A percentile compares a stretch with the other conserved stretches of the same genome.
Conservation (phyloP, 345 rosid genomes). For the Gossypium anomalum region DNA sequence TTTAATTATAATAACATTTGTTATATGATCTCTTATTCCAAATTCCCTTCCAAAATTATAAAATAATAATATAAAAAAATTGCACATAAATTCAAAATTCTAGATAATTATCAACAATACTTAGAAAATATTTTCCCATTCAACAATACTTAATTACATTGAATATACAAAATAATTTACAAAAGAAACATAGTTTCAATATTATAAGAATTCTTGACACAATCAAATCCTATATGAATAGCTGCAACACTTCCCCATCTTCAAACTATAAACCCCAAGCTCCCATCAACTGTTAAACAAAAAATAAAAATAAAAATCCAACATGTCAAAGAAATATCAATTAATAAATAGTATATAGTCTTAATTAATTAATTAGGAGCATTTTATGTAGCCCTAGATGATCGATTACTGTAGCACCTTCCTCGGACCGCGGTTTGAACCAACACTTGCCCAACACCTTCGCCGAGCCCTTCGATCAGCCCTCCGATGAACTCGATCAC, state of each 20-base stretch:
- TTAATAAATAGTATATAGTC: background rate
- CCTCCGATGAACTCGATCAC: slow-evolving; percentile 60
- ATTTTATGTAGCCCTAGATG: background rate
- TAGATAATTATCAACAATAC: background rate
- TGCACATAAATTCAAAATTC: background rate
- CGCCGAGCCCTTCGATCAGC: slow-evolving; percentile 71
- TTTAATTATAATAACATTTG: too few species aligned
- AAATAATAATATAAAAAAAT: background rate
- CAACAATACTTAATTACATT: background rate
- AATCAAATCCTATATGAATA: background rate
- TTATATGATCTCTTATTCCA: too few species aligned
- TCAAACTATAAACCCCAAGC: slow-evolving; percentile 8
- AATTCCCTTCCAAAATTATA: too few species aligned
- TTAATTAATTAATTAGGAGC: background rate
- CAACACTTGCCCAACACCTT: slow-evolving; percentile 70
- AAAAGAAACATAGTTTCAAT: background rate
- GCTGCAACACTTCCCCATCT: slow-evolving; percentile 2
- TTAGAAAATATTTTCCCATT: too few species aligned
- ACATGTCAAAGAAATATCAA: background rate
- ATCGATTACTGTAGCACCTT: slow-evolving; percentile 14
- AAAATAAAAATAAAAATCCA: too few species aligned
- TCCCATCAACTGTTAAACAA: slow-evolving; percentile 6
- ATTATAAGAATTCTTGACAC: background rate
- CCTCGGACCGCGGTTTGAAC: slow-evolving; percentile 43
- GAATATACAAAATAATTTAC: background rate